phyloP scores from a whole-genome alignment of 768 basidiomycete genomes.

The Lentinula sp. region DNA sequence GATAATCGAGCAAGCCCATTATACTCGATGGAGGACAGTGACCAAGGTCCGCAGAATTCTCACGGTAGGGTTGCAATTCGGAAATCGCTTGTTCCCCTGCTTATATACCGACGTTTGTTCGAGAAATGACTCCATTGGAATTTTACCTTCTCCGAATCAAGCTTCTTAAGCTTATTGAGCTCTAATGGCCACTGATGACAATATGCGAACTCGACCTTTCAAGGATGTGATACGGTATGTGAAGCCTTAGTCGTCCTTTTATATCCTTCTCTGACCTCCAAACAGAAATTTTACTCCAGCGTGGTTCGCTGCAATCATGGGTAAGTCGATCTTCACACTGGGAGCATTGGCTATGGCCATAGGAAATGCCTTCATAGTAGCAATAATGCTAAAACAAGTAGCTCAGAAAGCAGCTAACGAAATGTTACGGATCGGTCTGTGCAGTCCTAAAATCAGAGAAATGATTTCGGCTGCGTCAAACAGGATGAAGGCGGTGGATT shows the following conservation, averaged over 20 bases:
- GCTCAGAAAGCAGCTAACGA: too few species aligned
- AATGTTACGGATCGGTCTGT: neutral
- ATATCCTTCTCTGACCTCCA: neutral
- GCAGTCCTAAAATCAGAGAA: neutral
- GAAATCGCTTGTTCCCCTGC: neutral
- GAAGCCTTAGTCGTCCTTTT: constrained; percentile 4
- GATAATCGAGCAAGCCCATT: constrained; percentile 22
- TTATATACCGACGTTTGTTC: neutral
- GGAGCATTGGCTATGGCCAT: neutral
- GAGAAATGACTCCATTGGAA: neutral
- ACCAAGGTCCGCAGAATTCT: constrained; percentile 1
- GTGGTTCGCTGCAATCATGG: constrained; percentile 41
- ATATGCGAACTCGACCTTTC: constrained; percentile 1
- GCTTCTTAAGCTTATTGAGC: neutral
- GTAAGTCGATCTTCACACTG: constrained; percentile 14
- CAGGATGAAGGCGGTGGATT: neutral
- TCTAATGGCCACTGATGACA: neutral
- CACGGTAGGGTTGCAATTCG: neutral
- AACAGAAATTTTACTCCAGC: constrained; percentile 34
- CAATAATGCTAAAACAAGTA: neutral
- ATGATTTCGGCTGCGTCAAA: neutral
- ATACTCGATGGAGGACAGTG: constrained; percentile 1
- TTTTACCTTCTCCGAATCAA: neutral
- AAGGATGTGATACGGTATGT: constrained; percentile 6
- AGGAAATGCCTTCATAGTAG: neutral